Evolutionary conservation across 1,284 basidiomycete species (phyloP).

Genomic region (Pseudozyma hubeiensis): DNA sequence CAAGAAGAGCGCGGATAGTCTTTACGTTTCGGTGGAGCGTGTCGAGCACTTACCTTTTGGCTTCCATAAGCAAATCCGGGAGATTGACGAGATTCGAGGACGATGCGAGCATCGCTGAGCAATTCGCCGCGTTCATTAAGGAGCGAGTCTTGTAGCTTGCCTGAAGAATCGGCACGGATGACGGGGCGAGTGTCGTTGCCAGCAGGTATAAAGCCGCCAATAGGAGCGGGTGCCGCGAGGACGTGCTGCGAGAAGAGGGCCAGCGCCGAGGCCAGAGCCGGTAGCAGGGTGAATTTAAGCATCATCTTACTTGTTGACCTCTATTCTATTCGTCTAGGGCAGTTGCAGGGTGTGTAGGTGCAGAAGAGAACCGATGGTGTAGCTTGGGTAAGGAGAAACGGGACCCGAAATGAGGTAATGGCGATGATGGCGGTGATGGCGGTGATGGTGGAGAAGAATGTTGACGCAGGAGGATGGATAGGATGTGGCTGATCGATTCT

Average conservation of each 20-base stretch:
- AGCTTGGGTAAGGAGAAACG: too few species aligned
- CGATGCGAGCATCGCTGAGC: slow-evolving; percentile 36
- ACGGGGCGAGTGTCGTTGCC: slow-evolving; percentile 44
- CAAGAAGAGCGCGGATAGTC: background rate
- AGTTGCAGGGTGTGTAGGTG: background rate
- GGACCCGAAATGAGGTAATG: background rate
- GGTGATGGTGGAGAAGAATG: background rate
- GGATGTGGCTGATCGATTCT: too few species aligned
- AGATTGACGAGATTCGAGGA: slow-evolving; percentile 40
- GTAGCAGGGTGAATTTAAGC: slow-evolving; percentile 20
- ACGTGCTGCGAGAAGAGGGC: slow-evolving; percentile 21
- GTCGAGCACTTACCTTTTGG: slow-evolving; percentile 20
- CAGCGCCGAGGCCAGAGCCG: slow-evolving; percentile 21
- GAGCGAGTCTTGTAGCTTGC: slow-evolving; percentile 39
- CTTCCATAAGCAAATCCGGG: slow-evolving; percentile 45
- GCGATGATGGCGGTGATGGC: background rate
- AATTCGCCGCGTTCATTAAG: slow-evolving; percentile 41
- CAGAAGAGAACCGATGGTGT: background rate
- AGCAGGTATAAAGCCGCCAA: slow-evolving; percentile 19
- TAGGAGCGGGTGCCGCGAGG: slow-evolving; percentile 20
- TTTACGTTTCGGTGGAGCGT: background rate
- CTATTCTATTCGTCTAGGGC: too few species aligned
- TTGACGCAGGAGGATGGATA: background rate
- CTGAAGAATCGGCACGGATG: slow-evolving; percentile 28
- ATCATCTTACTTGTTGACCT: slow-evolving; percentile 13